Base-by-base conservation (phyloP, 23 red algal genomes). In the Gracilaria gracilis region DNA sequence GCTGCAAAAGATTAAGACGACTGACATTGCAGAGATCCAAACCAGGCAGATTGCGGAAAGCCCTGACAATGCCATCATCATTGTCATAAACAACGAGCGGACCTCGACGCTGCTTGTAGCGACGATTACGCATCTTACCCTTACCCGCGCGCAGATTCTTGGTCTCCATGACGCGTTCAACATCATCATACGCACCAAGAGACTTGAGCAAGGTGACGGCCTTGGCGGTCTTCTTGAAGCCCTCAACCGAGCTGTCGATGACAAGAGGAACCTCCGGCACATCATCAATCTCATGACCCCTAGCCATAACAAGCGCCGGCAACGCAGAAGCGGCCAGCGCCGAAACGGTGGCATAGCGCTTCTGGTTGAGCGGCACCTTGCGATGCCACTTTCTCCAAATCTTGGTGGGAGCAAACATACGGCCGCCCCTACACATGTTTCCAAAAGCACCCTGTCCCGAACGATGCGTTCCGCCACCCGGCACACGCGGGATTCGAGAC, bases 341-440 rank as follows among this genome's bases (percentile, higher is more conserved):
- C 40, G 94, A 96, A 34, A 78, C 97, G 0, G 93, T 72, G 33
- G 97, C 97, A 91, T 92, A 99, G 29, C 97, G 74, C 71, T 94
- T 90, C 86, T 99, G 94, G 36, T 94, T 93, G 40, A 67, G 23
- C 32, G 83, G 86, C 19, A 99, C 89, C 86, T 96, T 95, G 49
- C 89, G 81, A 79, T 99, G 97, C 97, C 97, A 99, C 81, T 95
- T 93, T 28, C 97, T 71, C 97, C 97, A 99, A 44, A 99, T 92
- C 66, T 88, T 90, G 28, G 94, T 99, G 19, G 97, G 97, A 0
- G 97, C 94, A 89, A 96, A 99, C 93, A 95, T 95, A 83, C 94
- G 97, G 16, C 93, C 97, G 57, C 97, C 97, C 23, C 97, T 83
- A 50, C 93, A 95, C 93, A 99, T 95, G 90, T 99, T 99, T 55